Percentiles rank a stretch among this genome's conserved stretches.
Evolutionary conservation across 2,329 filamentous ascomycete genomes (phyloP).

Genomic region (Fusarium oligoseptatum): DNA sequence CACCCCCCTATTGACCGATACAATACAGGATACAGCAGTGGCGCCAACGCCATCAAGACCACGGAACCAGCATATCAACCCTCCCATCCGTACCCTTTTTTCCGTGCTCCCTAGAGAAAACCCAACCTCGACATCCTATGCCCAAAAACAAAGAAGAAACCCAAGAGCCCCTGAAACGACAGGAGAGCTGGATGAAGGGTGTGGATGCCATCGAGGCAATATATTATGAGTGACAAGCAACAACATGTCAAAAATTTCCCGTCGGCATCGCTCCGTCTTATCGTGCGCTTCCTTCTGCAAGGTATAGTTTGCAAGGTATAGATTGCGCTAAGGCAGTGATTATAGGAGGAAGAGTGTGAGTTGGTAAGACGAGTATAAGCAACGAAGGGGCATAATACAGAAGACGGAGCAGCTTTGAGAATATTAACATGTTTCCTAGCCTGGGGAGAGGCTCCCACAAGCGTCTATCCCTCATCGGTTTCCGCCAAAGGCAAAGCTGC

Average conservation of each 20-base stretch:
- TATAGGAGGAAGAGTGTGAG: conserved; percentile 4
- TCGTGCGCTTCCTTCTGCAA: not conserved
- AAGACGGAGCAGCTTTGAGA: conserved; percentile 26
- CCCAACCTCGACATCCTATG: conserved; percentile 16
- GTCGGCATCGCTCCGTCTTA: not conserved
- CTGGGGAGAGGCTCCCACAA: not conserved
- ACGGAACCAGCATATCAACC: conserved; percentile 18
- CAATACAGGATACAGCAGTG: conserved; percentile 43
- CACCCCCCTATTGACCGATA: conserved; percentile 39
- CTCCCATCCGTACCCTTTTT: conserved; percentile 20
- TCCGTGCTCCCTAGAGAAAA: conserved; percentile 18
- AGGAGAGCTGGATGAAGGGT: conserved; percentile 2
- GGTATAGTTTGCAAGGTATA: not conserved
- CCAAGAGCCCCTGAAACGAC: conserved; percentile 11
- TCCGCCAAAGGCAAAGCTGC: conserved; percentile 73
- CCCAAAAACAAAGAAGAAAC: conserved; percentile 21
- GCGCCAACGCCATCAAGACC: conserved; percentile 36
- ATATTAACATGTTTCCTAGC: conserved; percentile 29
- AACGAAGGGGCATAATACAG: conserved; percentile 12
- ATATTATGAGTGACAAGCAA: conserved; percentile 7
- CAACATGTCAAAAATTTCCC: not conserved
- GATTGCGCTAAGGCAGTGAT: conserved; percentile 6
- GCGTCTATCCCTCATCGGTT: conserved; percentile 48
- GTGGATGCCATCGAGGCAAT: not conserved
- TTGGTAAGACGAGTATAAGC: not conserved